phyloP scores from a whole-genome alignment of 2,329 filamentous ascomycete genomes.

The Xylaria sp. region DNA sequence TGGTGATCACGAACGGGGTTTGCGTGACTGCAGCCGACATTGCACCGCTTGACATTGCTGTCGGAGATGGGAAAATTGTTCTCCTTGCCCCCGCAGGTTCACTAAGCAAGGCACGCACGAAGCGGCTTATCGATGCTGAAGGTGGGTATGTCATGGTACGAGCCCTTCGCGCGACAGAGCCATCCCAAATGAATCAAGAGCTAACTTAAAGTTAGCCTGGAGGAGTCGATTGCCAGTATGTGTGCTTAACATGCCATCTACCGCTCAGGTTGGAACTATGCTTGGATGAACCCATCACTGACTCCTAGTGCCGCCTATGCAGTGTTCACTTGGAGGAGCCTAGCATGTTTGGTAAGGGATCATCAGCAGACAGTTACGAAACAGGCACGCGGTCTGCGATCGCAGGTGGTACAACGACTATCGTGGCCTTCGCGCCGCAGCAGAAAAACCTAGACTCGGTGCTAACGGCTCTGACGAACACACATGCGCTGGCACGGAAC shows the following conservation, averaged over 20 bases:
- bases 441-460: constrained; percentile 58
- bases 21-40: constrained; percentile 58
- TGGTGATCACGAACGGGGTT: constrained; percentile 57
- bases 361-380: constrained; percentile 52
- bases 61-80: constrained; percentile 57
- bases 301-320: constrained; percentile 35
- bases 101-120: constrained; percentile 46
- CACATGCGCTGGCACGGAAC: constrained; percentile 57
- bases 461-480: constrained; percentile 57
- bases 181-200: not conserved
- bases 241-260: not conserved
- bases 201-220: constrained; percentile 47
- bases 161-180: not conserved
- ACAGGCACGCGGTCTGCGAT: constrained; percentile 65
- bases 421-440: constrained; percentile 68
- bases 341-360: constrained; percentile 50
- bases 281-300: constrained; percentile 6
- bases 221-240: constrained; percentile 51
- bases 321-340: constrained; percentile 56
- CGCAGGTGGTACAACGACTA: constrained; percentile 68
- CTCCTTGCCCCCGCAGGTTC: constrained; percentile 54
- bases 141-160: constrained; percentile 56
- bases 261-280: not conserved
- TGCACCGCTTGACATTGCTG: constrained; percentile 55
- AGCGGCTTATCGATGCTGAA: constrained; percentile 55